Conservation (phyloP, 2,329 filamentous ascomycete species). For the Grosmannia huntii region DNA sequence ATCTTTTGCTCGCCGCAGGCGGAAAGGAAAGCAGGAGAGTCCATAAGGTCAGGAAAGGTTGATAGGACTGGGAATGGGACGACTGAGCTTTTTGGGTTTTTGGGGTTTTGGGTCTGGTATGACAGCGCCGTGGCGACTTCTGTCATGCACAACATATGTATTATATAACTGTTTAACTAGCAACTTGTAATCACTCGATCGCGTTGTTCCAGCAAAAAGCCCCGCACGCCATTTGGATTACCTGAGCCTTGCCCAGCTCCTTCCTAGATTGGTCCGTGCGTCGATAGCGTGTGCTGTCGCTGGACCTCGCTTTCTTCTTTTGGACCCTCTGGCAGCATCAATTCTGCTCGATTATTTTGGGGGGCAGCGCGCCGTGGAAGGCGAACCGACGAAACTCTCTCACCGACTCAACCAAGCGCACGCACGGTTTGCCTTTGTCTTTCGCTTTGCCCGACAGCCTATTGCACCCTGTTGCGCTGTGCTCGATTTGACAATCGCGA, state of each 20-base stretch:
- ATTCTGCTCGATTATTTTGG: background rate
- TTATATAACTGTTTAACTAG: too few species aligned
- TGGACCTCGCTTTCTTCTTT: background rate
- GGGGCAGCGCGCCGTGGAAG: background rate
- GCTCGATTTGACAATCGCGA: background rate
- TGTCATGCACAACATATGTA: too few species aligned
- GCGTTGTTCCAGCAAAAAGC: background rate
- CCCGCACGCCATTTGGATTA: background rate
- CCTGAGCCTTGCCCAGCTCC: background rate
- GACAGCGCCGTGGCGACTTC: too few species aligned
- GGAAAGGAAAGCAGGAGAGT: background rate
- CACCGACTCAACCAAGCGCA: background rate
- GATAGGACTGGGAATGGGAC: background rate
- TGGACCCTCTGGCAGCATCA: background rate
- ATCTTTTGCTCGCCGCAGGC: conserved; percentile 2
- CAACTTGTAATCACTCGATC: too few species aligned
- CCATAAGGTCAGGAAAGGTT: background rate
- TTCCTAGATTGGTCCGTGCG: conserved; percentile 3
- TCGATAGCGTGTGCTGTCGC: background rate
- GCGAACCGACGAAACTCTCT: background rate
- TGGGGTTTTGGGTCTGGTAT: too few species aligned
- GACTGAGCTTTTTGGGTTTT: too few species aligned
- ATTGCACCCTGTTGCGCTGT: background rate
- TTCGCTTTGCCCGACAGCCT: background rate
- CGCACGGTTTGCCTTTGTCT: background rate